phyloP scores from a whole-genome alignment of 1,139 yeast species.

The Arxiozyma telluris region DNA sequence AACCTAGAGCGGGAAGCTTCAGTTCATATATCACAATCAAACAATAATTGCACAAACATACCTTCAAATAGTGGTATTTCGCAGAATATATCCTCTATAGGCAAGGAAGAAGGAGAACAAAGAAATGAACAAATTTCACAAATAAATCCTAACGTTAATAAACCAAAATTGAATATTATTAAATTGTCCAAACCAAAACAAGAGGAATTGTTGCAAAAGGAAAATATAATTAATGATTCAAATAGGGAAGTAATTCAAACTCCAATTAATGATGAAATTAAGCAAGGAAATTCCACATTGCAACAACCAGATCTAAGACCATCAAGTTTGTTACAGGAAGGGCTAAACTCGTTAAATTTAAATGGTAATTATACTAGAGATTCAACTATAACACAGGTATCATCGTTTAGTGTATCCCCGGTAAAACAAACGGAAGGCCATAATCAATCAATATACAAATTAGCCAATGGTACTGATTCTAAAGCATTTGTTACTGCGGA shows the following conservation, averaged over 20 bases:
- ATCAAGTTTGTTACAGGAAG: constrained; percentile 16
- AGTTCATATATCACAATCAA: neutral
- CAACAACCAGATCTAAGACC: constrained; percentile 13
- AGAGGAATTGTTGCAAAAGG: constrained; percentile 15
- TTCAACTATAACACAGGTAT: constrained; percentile 18
- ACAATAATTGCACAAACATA: no score
- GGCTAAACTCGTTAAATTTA: constrained; percentile 12
- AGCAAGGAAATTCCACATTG: neutral
- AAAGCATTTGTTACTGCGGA: constrained; percentile 22
- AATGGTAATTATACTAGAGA: constrained; percentile 11
- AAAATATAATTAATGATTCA: constrained; percentile 10
- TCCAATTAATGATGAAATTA: neutral
- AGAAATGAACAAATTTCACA: neutral
- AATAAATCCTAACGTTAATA: neutral
- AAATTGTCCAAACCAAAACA: constrained; percentile 23
- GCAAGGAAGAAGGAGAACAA: neutral
- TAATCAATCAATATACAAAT: constrained; percentile 11
- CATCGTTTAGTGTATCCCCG: constrained; percentile 23
- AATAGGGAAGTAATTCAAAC: neutral
- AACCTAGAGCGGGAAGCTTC: neutral
- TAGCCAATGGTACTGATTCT: constrained; percentile 20
- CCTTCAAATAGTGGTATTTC: neutral
- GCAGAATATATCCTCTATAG: neutral
- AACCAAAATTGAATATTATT: constrained; percentile 18
- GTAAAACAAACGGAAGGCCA: constrained; percentile 8